Base-by-base conservation (phyloP, 73 alveolate species). In the Durusdinium trenchii region DNA sequence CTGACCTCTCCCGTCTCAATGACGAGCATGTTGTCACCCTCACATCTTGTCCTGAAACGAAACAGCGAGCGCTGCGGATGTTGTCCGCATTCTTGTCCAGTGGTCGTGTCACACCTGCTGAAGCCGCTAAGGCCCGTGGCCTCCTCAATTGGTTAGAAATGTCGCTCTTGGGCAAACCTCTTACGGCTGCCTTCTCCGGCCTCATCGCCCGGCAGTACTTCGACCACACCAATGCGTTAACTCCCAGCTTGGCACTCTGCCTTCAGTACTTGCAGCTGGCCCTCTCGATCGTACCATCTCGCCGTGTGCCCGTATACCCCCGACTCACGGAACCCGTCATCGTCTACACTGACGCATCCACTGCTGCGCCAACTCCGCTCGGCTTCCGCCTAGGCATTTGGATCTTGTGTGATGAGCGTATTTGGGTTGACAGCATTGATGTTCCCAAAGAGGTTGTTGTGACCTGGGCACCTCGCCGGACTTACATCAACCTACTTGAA, bases 141-240 rank as follows among this genome's bases (percentile, higher is more conserved):
- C 16, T 86, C 42, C 32, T 86, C 10, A 57, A 54, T 5, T 86
- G 95, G 84, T 45, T 86, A 51, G 95, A 86, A n/a, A 45, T 6
- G 18, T 6, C 84, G 6, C 6, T 86, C n/a, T 6, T 40, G 0
- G 95, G 95, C 46, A 0, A 30, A 6, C 95, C 95, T 0, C 46
- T 57, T 3, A 40, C 57, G 2, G 95, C 42, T n/a, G 83, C 83
- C 32, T 42, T 57, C 18, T 60, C 95, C 32, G 84, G 54, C 9
- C 62, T 86, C n/a, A 45, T 86, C 28, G 84, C 84, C n/a, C 81
- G 95, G n/a, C 95, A 86, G 84, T 86, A 86, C 35, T 38, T 23
- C 32, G 95, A 86, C 38, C 35, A 47, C 16, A 9, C 45, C 4
- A 46, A 57, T n/a, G 84, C 3, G 45, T 12, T 86, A 32, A 45